These are phyloP conservation scores for Botrytis cinerea DNA, from an alignment of 2,329 filamentous ascomycete species.

Conservation along the genomic window DNA sequence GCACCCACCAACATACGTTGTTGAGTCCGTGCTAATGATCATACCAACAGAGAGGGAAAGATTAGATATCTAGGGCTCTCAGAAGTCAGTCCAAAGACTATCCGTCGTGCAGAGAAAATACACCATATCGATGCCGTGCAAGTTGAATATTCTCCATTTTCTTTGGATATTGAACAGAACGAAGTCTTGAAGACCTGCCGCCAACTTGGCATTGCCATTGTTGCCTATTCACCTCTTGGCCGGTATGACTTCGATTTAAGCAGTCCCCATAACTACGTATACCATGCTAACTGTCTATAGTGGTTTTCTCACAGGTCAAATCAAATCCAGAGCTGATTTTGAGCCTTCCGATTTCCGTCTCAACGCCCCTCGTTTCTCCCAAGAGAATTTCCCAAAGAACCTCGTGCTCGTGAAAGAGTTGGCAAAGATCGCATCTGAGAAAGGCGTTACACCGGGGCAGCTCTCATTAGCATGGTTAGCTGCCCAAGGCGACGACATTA, in stretches of 20 bases:
- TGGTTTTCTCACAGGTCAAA: constrained; percentile 57
- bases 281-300: not conserved
- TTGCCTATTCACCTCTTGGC: constrained; percentile 62
- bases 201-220: constrained; percentile 57
- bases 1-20: not conserved
- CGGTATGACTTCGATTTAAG: constrained; percentile 28
- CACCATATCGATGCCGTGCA: constrained; percentile 54
- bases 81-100: constrained; percentile 51
- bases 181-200: constrained; percentile 55
- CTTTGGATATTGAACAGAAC: constrained; percentile 59
- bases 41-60: constrained; percentile 49
- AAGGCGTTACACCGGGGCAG: constrained; percentile 52
- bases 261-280: not conserved
- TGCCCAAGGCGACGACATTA: constrained; percentile 53
- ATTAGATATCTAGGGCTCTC: constrained; percentile 59
- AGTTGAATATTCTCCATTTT: constrained; percentile 56
- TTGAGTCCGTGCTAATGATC: constrained; percentile 23
- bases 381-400: constrained; percentile 55
- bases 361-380: constrained; percentile 48
- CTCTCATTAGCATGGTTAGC: constrained; percentile 56
- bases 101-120: constrained; percentile 54
- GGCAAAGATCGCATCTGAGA: constrained; percentile 49
- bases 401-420: constrained; percentile 50
- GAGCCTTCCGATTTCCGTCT: constrained; percentile 51
- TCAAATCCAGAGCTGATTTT: constrained; percentile 50